Evolutionary conservation across 2,329 filamentous ascomycete genomes (phyloP), one percentile per base, ranked within the genome.

Genomic region (Exophiala mesophila): DNA sequence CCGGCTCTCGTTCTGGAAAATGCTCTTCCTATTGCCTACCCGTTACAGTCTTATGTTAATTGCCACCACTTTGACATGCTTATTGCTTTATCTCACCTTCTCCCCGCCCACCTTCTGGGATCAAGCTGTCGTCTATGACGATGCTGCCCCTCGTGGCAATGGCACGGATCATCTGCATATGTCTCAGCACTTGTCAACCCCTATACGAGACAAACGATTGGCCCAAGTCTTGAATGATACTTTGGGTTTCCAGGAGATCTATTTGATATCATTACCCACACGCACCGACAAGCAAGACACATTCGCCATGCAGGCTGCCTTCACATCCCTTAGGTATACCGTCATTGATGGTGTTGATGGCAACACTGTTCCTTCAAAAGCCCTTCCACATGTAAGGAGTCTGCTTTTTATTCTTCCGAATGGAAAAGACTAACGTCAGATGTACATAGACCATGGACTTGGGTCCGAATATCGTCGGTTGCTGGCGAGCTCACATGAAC

Each of bases 271-370:
- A 3, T 58, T 76, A 7, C 66, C 69, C 3, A 63, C 67, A 29
- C 63, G 73, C 23, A 67, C 64, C 3, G 72, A 76, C 54, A 72
- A 72, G 49, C 64, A 68, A 36, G 73, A 76, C 61, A 67, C 65
- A 3, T 57, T 76, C 13, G 57, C 64, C 1, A 55, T 76, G 7
- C 61, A 65, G 4, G 62, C 67, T 28, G 59, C 65, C 1, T 42
- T 72, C 23, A 65, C 64, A 0, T 65, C 63, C 0, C 47, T 55
- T 16, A 35, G 19, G n/a, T 49, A 48, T 24, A 52, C 40, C 5
- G 41, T 45, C 21, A 39, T 50, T 18, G 50, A 50, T 24, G 53
- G 53, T 23, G 49, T 55, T 2, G 39, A 50, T 24, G 47, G 49
- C 6, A 29, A 49, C 9, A 34, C 40, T 6, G 39, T 55, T 4